These are phyloP conservation scores for Cladosporium sp. DNA, from an alignment of 2,329 filamentous ascomycete genomes.

Conservation along the genomic window DNA sequence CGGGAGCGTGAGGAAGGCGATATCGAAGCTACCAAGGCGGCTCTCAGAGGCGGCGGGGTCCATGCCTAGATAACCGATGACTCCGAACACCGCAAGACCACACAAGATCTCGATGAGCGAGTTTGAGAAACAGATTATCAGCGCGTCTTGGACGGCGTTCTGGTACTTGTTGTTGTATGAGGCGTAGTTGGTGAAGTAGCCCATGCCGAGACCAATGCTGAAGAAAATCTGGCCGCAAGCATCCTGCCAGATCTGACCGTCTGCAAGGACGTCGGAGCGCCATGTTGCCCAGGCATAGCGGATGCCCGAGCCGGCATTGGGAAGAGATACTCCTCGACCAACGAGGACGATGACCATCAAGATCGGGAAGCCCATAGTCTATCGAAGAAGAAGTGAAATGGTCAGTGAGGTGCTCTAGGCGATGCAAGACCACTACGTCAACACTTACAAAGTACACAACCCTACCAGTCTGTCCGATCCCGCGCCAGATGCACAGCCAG, in stretches of 20 bases:
- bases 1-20: slow-evolving; percentile 61
- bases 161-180: slow-evolving; percentile 60
- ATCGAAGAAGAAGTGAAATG: not conserved
- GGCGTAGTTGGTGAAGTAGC: slow-evolving; percentile 61
- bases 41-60: slow-evolving; percentile 37
- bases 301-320: slow-evolving; percentile 56
- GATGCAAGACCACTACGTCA: not conserved
- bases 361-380: slow-evolving; percentile 61
- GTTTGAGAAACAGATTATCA: slow-evolving; percentile 59
- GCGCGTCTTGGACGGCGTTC: slow-evolving; percentile 61
- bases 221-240: slow-evolving; percentile 63
- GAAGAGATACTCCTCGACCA: slow-evolving; percentile 56
- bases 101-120: slow-evolving; percentile 59
- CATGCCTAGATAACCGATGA: slow-evolving; percentile 52
- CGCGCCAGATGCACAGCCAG: slow-evolving; percentile 62
- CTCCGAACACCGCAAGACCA: slow-evolving; percentile 56
- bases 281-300: slow-evolving; percentile 51
- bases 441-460: slow-evolving; percentile 56
- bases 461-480: slow-evolving; percentile 59
- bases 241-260: slow-evolving; percentile 59
- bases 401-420: not conserved
- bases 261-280: slow-evolving; percentile 54
- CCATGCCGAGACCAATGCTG: slow-evolving; percentile 60
- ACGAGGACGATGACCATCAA: slow-evolving; percentile 59
- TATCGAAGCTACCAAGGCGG: slow-evolving; percentile 56